Percentiles rank a stretch among this genome's conserved stretches.
Conservation (phyloP, 805 yeast genomes). For the Nakazawaea laoshanensis region DNA sequence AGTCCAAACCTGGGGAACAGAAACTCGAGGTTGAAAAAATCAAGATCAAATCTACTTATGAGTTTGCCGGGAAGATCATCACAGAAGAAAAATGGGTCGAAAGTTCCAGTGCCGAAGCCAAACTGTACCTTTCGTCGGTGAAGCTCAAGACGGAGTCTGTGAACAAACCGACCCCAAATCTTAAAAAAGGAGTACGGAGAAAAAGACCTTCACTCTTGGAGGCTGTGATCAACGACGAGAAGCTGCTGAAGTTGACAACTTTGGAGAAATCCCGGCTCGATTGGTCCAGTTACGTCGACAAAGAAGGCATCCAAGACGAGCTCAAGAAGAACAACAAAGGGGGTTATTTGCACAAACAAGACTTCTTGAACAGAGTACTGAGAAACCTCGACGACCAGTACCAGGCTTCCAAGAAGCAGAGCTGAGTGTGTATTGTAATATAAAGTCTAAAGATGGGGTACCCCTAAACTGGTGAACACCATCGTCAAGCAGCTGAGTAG, state of each 20-base stretch:
- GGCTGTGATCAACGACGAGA: conserved; percentile 60
- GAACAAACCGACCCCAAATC: neutral
- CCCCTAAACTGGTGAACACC: conserved; percentile 61
- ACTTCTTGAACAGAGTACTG: conserved; percentile 74
- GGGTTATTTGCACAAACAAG: conserved; percentile 89
- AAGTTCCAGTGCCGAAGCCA: conserved; percentile 76
- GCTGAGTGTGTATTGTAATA: conserved; percentile 3
- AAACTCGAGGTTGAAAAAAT: conserved; percentile 38
- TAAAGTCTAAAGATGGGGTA: conserved; percentile 51
- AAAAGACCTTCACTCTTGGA: conserved; percentile 73
- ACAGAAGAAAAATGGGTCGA: conserved; percentile 76
- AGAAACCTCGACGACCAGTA: conserved; percentile 42
- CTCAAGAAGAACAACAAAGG: conserved; percentile 73
- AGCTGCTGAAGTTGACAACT: conserved; percentile 78
- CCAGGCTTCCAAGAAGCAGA: conserved; percentile 23
- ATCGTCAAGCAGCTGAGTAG: conserved; percentile 75
- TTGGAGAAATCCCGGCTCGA: conserved; percentile 88
- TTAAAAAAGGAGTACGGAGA: conserved; percentile 32
- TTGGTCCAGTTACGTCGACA: conserved; percentile 92
- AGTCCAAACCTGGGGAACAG: conserved; percentile 1
- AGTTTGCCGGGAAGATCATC: conserved; percentile 81
- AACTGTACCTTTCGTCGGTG: conserved; percentile 61
- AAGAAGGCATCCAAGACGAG: conserved; percentile 78
- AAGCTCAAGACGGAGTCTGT: conserved; percentile 18
- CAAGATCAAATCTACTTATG: conserved; percentile 67